Evolutionary conservation across 768 basidiomycete species (phyloP).

Genomic region (Tubosaeta brunneosetosa): DNA sequence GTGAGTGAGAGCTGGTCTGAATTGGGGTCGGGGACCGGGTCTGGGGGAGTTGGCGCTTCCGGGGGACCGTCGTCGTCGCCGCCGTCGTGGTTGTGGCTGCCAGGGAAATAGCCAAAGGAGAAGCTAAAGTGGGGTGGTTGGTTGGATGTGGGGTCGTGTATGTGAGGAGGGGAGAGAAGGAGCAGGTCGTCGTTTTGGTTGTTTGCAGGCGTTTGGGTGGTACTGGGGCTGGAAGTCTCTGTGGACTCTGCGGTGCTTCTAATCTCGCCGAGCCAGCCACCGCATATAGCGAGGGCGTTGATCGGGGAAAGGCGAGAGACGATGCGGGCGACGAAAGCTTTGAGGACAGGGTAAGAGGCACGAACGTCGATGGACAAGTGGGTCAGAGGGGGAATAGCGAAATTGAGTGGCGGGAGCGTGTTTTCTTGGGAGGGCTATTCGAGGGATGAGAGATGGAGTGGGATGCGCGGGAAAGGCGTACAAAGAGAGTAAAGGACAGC

Average conservation of each 20-base stretch:
- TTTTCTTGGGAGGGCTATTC: background rate
- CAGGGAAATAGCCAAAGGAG: constrained; percentile 2
- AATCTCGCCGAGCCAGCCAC: constrained; percentile 34
- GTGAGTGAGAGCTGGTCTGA: constrained; percentile 21
- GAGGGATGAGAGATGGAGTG: background rate
- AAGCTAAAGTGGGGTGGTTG: constrained; percentile 11
- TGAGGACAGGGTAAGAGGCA: constrained; percentile 21
- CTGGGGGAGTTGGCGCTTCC: constrained; percentile 1
- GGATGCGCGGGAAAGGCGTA: constrained; percentile 28
- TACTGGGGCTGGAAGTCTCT: background rate
- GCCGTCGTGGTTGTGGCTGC: constrained; percentile 1
- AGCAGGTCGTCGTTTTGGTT: no score
- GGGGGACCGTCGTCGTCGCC: background rate
- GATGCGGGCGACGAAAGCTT: constrained; percentile 4
- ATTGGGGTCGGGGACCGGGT: constrained; percentile 15
- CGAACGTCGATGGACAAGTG: constrained; percentile 54
- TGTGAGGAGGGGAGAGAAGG: background rate
- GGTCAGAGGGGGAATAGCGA: constrained; percentile 37
- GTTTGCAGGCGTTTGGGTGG: background rate
- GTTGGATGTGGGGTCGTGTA: background rate
- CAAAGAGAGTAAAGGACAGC: constrained; percentile 58
- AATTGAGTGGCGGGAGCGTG: constrained; percentile 4
- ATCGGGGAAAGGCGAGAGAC: constrained; percentile 26
- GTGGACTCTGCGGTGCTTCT: constrained; percentile 16
- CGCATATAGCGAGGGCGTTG: constrained; percentile 27